Evolutionary conservation across 1,139 yeast genomes (phyloP).

Genomic region (Scheffersomyces titani): DNA sequence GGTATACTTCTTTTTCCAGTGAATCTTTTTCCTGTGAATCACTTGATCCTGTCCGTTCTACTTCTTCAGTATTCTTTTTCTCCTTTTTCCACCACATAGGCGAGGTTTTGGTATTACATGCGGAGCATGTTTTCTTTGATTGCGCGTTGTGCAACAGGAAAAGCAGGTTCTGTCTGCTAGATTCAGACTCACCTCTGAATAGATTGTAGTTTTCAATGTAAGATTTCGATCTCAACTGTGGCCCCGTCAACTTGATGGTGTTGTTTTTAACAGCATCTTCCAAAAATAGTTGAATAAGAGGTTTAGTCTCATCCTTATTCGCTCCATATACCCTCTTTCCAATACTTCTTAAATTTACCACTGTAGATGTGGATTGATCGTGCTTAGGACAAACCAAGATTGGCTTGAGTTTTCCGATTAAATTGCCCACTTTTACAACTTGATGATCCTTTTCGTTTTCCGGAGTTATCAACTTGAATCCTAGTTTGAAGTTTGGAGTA

Average conservation of each 20-base stretch:
- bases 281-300: slow-evolving; percentile 43
- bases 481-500: slow-evolving; percentile 41
- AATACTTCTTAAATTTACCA: slow-evolving; percentile 25
- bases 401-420: slow-evolving; percentile 45
- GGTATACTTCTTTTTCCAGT: slow-evolving; percentile 4
- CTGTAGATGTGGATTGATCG: slow-evolving; percentile 13
- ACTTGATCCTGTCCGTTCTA: slow-evolving; percentile 1
- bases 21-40: neutral
- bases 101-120: slow-evolving; percentile 29
- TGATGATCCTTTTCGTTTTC: slow-evolving; percentile 19
- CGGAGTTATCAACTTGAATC: slow-evolving; percentile 41
- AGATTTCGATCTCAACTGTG: slow-evolving; percentile 32
- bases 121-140: slow-evolving; percentile 15
- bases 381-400: slow-evolving; percentile 47
- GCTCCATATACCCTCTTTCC: slow-evolving; percentile 35
- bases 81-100: slow-evolving; percentile 43
- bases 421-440: slow-evolving; percentile 27
- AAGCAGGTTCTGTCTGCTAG: slow-evolving; percentile 7
- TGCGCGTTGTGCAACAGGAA: neutral
- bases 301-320: slow-evolving; percentile 26
- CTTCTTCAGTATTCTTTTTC: slow-evolving; percentile 6
- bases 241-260: slow-evolving; percentile 25
- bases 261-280: slow-evolving; percentile 38
- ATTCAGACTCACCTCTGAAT: slow-evolving; percentile 15
- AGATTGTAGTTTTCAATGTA: slow-evolving; percentile 25